phyloP scores from a whole-genome alignment of 768 basidiomycete genomes.

The Rhodotorula diobovata region DNA sequence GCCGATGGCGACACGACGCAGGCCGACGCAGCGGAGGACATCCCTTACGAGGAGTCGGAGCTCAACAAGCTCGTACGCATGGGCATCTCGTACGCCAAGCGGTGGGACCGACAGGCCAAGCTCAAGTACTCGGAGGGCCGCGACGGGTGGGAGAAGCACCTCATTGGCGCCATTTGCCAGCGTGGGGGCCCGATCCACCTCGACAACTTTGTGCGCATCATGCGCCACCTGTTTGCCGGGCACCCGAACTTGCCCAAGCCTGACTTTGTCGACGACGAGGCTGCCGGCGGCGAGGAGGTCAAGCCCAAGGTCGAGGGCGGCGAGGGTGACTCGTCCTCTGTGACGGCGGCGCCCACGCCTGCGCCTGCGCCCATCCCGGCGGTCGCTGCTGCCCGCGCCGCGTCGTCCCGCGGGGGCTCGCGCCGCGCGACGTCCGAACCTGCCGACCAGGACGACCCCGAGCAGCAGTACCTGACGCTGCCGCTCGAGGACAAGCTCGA shows the following conservation, averaged over 20 bases:
- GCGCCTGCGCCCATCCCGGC: not conserved
- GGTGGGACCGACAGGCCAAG: conserved; percentile 43
- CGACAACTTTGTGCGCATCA: conserved; percentile 35
- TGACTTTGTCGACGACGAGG: conserved; percentile 41
- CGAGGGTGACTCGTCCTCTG: not conserved
- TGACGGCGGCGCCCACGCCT: not conserved
- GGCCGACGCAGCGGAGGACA: not conserved
- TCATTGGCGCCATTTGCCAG: conserved; percentile 42
- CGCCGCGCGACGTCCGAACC: not conserved
- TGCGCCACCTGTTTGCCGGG: conserved; percentile 39
- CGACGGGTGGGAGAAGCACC: conserved; percentile 41
- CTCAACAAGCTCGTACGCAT: conserved; percentile 29
- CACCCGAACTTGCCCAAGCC: conserved; percentile 38
- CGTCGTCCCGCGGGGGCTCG: not conserved
- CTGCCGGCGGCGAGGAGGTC: conserved; percentile 36
- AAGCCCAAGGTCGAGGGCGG: conserved; percentile 8
- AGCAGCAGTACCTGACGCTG: conserved; percentile 41
- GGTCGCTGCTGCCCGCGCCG: not conserved
- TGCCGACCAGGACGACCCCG: conserved; percentile 42
- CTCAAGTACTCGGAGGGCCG: conserved; percentile 37
- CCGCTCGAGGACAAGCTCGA: conserved; percentile 63
- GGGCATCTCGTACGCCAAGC: conserved; percentile 38
- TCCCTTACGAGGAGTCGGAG: conserved; percentile 5
- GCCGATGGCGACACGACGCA: conserved; percentile 5
- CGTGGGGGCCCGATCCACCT: conserved; percentile 37